These are phyloP conservation scores for Hypoxylon sp. DNA, from an alignment of 2,329 filamentous ascomycete genomes.

Conservation along the genomic window DNA sequence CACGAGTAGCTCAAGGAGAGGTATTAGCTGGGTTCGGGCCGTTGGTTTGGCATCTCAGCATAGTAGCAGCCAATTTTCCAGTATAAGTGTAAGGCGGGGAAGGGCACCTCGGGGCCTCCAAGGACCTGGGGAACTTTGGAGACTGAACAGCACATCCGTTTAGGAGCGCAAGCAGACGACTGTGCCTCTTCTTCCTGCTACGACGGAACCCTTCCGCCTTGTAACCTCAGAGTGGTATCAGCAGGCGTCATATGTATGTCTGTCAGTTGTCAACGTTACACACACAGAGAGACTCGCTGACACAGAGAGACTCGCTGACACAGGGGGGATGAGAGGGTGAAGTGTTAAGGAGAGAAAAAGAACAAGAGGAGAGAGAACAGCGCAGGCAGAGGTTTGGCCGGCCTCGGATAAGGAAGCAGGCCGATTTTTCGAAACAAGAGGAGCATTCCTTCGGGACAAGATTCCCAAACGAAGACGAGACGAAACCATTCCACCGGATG, in stretches of 20 bases:
- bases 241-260: constrained; percentile 21
- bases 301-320: too few species aligned
- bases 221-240: constrained; percentile 28
- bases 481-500: constrained; percentile 31
- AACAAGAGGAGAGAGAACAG: too few species aligned
- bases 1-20: constrained; percentile 8
- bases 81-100: constrained; percentile 34
- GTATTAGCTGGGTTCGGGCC: constrained; percentile 23
- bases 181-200: constrained; percentile 18
- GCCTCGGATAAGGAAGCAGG: constrained; percentile 32
- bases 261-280: neutral
- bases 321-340: too few species aligned
- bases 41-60: constrained; percentile 14
- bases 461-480: constrained; percentile 35
- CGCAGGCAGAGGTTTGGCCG: constrained; percentile 25
- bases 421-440: constrained; percentile 34
- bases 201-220: constrained; percentile 31
- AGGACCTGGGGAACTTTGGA: neutral
- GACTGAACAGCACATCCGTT: neutral
- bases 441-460: constrained; percentile 32
- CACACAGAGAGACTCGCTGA: too few species aligned
- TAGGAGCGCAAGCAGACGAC: neutral
- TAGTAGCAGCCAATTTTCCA: constrained; percentile 18
- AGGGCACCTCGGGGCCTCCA: constrained; percentile 10
- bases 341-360: too few species aligned